These are phyloP conservation scores for Brachypodium distachyon DNA, from an alignment of 202 grass and related monocot genomes.

Conservation along the genomic window DNA sequence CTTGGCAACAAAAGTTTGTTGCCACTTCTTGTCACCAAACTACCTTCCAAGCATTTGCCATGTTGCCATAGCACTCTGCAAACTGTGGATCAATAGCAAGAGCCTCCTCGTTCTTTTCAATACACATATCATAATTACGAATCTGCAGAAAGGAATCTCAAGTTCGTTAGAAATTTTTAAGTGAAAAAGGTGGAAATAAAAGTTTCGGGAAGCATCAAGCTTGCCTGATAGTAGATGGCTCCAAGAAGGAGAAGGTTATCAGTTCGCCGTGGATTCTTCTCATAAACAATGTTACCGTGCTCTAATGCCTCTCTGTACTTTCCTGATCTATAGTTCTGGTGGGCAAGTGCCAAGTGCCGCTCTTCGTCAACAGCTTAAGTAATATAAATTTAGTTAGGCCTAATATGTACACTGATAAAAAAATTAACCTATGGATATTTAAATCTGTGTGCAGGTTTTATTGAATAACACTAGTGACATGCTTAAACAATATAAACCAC, in stretches of 20 bases:
- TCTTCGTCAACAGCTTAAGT: conserved; percentile 47
- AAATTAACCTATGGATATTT: too few species aligned
- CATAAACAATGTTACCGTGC: conserved; percentile 35
- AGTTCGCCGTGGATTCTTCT: conserved; percentile 43
- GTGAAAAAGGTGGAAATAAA: background rate
- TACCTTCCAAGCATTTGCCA: conserved; percentile 85
- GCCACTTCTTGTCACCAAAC: background rate
- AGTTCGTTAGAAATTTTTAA: conserved; percentile 52
- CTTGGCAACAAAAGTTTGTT: background rate
- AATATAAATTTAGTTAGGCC: too few species aligned
- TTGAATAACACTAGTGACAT: too few species aligned
- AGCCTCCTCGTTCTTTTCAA: conserved; percentile 66
- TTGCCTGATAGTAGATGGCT: conserved; percentile 60
- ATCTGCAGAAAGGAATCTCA: conserved; percentile 36
- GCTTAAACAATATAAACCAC: too few species aligned
- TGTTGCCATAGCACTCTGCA: conserved; percentile 76
- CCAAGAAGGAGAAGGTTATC: conserved; percentile 66
- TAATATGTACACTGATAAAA: too few species aligned
- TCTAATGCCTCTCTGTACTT: conserved; percentile 53
- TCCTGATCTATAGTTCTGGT: conserved; percentile 46
- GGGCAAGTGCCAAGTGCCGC: conserved; percentile 27
- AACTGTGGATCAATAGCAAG: conserved; percentile 53
- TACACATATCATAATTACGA: conserved; percentile 56
- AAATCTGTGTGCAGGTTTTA: too few species aligned
- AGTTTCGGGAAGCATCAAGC: background rate